Evolutionary conservation across 768 basidiomycete species (phyloP).

Genomic region (Phaeotremella skinneri): DNA sequence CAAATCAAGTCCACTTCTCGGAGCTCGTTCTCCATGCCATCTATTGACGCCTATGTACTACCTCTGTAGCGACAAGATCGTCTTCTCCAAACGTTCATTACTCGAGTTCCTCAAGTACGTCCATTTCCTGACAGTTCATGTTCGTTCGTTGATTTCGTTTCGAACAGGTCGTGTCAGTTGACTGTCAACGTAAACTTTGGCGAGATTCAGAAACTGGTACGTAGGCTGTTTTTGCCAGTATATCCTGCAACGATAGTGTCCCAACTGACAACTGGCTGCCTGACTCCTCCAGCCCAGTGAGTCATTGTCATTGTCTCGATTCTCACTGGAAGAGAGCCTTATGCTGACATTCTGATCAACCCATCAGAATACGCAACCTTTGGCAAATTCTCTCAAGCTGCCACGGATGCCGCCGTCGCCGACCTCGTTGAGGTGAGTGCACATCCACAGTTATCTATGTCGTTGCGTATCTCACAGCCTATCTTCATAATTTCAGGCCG

Average conservation of each 20-base stretch:
- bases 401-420: slow-evolving; percentile 50
- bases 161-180: slow-evolving; percentile 30
- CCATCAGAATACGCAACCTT: slow-evolving; percentile 49
- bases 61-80: slow-evolving; percentile 45
- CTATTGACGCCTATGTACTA: slow-evolving; percentile 5
- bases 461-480: slow-evolving; percentile 4
- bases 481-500: slow-evolving; percentile 26
- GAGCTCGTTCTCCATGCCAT: too few relatives aligned
- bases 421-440: slow-evolving; percentile 49
- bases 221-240: background rate
- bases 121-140: too few relatives aligned
- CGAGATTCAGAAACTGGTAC: slow-evolving; percentile 44
- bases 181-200: slow-evolving; percentile 47
- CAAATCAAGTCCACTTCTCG: too few relatives aligned
- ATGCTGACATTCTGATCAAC: background rate
- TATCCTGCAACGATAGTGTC: background rate
- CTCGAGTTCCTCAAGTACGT: slow-evolving; percentile 51
- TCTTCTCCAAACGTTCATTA: slow-evolving; percentile 51
- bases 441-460: too few relatives aligned
- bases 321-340: background rate
- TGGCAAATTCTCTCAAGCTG: slow-evolving; percentile 45
- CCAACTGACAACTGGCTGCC: background rate
- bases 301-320: slow-evolving; percentile 2
- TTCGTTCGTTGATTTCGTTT: background rate
- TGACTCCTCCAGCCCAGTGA: slow-evolving; percentile 37